These are phyloP conservation scores for Colletotrichum tropicale DNA, from an alignment of 2,329 filamentous ascomycete species.

Conservation along the genomic window DNA sequence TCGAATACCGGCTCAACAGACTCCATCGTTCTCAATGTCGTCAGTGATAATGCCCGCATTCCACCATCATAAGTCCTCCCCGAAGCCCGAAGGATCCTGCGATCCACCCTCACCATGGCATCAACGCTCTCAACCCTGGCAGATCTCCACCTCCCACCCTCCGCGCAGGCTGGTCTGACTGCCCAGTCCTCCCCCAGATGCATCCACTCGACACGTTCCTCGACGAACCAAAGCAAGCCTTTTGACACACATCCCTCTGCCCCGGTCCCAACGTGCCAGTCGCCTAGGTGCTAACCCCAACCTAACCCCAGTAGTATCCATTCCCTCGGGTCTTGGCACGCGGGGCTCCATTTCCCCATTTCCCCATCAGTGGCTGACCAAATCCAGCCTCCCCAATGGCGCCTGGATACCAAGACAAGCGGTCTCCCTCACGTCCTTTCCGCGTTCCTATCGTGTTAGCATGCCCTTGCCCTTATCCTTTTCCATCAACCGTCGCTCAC, in stretches of 20 bases:
- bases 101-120: not conserved
- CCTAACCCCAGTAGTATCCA: constrained; percentile 7
- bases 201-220: not conserved
- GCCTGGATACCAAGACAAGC: not conserved
- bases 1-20: not conserved
- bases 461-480: not conserved
- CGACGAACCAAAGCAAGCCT: constrained; percentile 3
- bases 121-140: not conserved
- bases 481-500: not conserved
- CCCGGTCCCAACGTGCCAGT: constrained; percentile 6
- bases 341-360: constrained; percentile 7
- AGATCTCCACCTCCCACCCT: not conserved
- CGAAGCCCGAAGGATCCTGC: not conserved
- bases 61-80: not conserved
- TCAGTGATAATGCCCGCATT: not conserved
- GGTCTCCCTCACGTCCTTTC: not conserved
- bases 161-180: not conserved
- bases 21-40: not conserved
- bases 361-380: constrained; percentile 10
- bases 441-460: not conserved
- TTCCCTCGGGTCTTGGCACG: constrained; percentile 21
- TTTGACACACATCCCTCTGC: not conserved
- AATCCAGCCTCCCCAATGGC: not conserved
- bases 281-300: not conserved
- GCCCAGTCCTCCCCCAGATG: not conserved